These are phyloP conservation scores for Stephanodiscus triporus DNA, from an alignment of 108 stramenopile genomes.

Conservation along the genomic window DNA sequence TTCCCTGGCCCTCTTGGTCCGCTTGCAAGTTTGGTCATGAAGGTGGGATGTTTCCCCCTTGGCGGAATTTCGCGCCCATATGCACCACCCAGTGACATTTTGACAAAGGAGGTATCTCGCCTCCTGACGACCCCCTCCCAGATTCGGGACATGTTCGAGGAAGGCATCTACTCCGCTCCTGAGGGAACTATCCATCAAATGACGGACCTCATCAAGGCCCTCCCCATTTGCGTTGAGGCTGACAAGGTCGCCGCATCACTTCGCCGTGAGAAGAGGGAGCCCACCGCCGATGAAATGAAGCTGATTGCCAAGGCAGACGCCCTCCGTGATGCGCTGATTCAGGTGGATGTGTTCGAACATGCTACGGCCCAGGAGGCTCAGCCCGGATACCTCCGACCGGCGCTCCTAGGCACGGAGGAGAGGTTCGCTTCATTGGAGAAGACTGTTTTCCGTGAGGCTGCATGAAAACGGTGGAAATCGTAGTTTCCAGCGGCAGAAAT, in stretches of 20 bases:
- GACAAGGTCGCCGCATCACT: slow-evolving; percentile 88
- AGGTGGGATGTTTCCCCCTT: slow-evolving; percentile 89
- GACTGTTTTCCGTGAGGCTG: slow-evolving; percentile 70
- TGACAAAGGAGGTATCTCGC: slow-evolving; percentile 93
- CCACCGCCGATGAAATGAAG: slow-evolving; percentile 89
- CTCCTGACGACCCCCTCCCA: slow-evolving; percentile 89
- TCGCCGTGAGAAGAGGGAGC: slow-evolving; percentile 91
- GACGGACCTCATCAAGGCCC: slow-evolving; percentile 84
- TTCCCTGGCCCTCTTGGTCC: slow-evolving; percentile 91
- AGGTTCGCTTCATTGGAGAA: slow-evolving; percentile 74
- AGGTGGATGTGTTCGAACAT: slow-evolving; percentile 91
- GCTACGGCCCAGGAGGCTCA: slow-evolving; percentile 72
- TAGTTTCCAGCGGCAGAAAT: neutral
- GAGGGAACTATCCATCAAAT: slow-evolving; percentile 87
- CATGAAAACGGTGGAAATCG: slow-evolving; percentile 12
- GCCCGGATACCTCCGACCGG: slow-evolving; percentile 84
- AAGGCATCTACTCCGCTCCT: slow-evolving; percentile 83
- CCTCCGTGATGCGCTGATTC: slow-evolving; percentile 94
- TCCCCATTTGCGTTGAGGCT: slow-evolving; percentile 92
- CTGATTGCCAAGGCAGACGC: slow-evolving; percentile 94
- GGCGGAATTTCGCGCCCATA: slow-evolving; percentile 88
- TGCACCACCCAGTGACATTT: slow-evolving; percentile 77
- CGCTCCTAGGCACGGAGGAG: slow-evolving; percentile 83
- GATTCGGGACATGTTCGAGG: slow-evolving; percentile 81
- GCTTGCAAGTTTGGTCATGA: slow-evolving; percentile 89